These are phyloP conservation scores for Urtica urens DNA, from an alignment of 306 rosid species.

Conservation along the genomic window DNA sequence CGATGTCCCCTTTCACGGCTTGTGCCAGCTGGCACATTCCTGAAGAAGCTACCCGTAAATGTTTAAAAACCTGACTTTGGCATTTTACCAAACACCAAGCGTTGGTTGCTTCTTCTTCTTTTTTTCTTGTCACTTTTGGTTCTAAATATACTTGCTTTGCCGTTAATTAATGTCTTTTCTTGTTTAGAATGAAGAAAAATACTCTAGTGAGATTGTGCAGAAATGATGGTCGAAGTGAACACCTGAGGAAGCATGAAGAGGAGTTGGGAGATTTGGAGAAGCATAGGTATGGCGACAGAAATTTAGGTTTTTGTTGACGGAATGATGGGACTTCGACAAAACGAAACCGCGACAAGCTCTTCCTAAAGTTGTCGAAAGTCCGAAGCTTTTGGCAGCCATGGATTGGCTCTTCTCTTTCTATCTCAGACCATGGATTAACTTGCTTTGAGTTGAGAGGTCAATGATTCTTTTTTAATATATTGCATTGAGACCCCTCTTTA, in stretches of 20 bases:
- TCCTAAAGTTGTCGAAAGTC: constrained; percentile 25
- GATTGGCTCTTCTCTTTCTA: constrained; percentile 4
- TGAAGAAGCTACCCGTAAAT: constrained; percentile 17
- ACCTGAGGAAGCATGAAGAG: constrained; percentile 56
- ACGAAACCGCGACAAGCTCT: constrained; percentile 27
- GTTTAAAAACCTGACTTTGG: background rate
- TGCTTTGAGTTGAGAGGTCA: no score
- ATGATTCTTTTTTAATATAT: no score
- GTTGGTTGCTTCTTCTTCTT: background rate
- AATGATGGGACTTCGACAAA: constrained; percentile 15
- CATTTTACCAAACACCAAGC: constrained; percentile 5
- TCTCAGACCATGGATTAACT: no score
- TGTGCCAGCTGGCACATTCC: constrained; percentile 41
- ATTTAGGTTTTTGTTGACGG: constrained; percentile 22
- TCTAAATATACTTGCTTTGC: no score
- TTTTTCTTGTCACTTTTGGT: no score
- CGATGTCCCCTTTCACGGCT: constrained; percentile 66
- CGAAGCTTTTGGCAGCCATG: constrained; percentile 59
- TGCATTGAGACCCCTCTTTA: no score
- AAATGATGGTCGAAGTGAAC: no score
- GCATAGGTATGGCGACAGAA: constrained; percentile 27
- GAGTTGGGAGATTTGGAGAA: constrained; percentile 28
- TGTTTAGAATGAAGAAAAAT: no score
- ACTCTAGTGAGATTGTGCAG: no score
- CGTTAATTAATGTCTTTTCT: no score